Evolutionary conservation across 305 asterid species (phyloP).

Genomic region (Fraxinus platypoda): DNA sequence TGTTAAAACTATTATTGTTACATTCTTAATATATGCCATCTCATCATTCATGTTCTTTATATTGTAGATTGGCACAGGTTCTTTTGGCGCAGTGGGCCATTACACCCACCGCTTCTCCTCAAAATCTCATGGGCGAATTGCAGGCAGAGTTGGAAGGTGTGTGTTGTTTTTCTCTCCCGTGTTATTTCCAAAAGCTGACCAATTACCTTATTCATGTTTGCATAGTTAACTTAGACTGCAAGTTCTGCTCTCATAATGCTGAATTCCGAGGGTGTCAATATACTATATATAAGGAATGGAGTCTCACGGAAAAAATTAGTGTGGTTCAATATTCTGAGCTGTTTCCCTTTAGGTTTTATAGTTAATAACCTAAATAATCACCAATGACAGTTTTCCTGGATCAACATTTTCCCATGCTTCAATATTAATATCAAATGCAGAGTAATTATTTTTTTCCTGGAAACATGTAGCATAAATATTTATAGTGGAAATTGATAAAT

Average conservation of each 20-base stretch:
- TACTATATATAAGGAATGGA: not conserved
- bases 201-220: not conserved
- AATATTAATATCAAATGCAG: not conserved
- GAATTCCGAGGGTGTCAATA: conserved; percentile 10
- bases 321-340: not conserved
- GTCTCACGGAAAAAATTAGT: not conserved
- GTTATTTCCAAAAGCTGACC: not conserved
- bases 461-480: not conserved
- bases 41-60: conserved; percentile 19
- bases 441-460: not conserved
- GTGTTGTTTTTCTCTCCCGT: conserved; percentile 6
- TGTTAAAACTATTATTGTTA: conserved; percentile 4
- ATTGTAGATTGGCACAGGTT: conserved; percentile 75
- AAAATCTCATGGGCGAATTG: conserved; percentile 85
- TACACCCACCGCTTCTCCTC: conserved; percentile 75
- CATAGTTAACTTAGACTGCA: not conserved
- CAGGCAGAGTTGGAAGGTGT: conserved; percentile 86
- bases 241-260: conserved; percentile 5
- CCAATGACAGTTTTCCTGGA: not conserved
- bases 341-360: conserved; percentile 2
- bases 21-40: conserved; percentile 8
- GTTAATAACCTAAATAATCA: not conserved
- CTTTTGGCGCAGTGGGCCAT: conserved; percentile 71
- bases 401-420: not conserved
- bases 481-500: not conserved